These are phyloP conservation scores for Scytalidium sp. DNA, from an alignment of 2,329 filamentous ascomycete genomes.

Conservation along the genomic window DNA sequence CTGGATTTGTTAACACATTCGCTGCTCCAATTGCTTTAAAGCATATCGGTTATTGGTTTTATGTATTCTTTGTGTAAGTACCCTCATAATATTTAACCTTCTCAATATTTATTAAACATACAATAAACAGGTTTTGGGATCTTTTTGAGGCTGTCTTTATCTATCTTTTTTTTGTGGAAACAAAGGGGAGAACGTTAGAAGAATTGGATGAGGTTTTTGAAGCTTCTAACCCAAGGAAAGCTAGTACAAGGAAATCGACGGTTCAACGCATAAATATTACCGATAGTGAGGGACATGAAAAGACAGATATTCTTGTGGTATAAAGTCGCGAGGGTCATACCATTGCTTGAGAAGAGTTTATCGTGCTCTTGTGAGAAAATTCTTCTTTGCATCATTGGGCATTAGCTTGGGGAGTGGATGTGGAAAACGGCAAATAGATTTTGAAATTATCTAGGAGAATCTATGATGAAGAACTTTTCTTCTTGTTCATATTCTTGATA, in stretches of 20 bases:
- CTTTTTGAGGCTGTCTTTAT: slow-evolving; percentile 7
- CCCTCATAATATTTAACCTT: slow-evolving; percentile 8
- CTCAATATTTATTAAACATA: not conserved
- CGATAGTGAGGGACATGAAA: not conserved
- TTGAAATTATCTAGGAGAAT: no score
- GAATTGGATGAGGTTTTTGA: slow-evolving; percentile 16
- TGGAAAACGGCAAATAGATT: no score
- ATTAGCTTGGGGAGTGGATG: no score
- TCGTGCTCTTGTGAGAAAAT: no score
- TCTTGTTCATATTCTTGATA: no score
- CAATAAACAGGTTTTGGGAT: not conserved
- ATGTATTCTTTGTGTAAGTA: slow-evolving; percentile 37
- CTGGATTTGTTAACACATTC: slow-evolving; percentile 25
- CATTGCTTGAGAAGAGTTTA: no score
- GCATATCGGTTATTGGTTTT: slow-evolving; percentile 41
- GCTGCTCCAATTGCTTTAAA: slow-evolving; percentile 23
- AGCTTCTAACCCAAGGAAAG: slow-evolving; percentile 9
- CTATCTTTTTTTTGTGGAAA: slow-evolving; percentile 18
- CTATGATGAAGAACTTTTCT: no score
- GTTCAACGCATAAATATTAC: not conserved
- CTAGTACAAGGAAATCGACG: not conserved
- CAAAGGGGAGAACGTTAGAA: slow-evolving; percentile 13
- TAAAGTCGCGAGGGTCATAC: no score
- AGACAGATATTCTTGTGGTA: no score
- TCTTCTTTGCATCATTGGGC: no score